Base-by-base conservation (phyloP, 441 rosid species). In the Erodium moschatum region DNA sequence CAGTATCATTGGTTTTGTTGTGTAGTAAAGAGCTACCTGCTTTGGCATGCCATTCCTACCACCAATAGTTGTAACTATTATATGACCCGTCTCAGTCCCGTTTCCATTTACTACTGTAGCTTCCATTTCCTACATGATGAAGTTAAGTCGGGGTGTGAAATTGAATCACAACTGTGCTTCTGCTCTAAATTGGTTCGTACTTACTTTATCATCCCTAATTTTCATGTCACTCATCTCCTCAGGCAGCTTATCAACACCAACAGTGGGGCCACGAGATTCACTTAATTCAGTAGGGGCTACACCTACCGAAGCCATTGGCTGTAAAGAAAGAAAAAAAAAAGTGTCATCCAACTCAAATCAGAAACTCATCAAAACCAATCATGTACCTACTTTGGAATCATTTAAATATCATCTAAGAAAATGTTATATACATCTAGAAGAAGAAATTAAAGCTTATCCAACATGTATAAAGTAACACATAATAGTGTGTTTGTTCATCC, bases 181-280 rank as follows among this genome's bases (percentile, higher is more conserved):
- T 33, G 38, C 38, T 3, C 38, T 33, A 33, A 76, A 67, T 18
- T 0, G 18, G 21, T 15, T 21, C 9, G 10, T 44, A 42, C 74
- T 38, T 71, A 89, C 98, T 76, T 87, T 93, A 42, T 90, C 96
- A 74, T 90, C 96, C 42, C 95, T 83, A 52, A 93, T 85, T 79
- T 86, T 90, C 98, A 93, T 86, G 76, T 90, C 95, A 75, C 85
- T 90, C 96, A 93, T 84, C 81, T 89, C 98, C 74, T 87, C 91
- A 1, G 92, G 96, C 69, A 93, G 70, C 69, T 80, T 84, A 74
- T 93, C 95, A 52, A 84, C 87, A 40, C 79, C 90, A 74, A 62
- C 78, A 68, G 85, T 78, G 58, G 81, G 86, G 50, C 76, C 74
- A 80, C 81, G 81, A 65, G 91, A 76, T 78, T 87, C 91, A 82